Base-by-base conservation (phyloP, 176 grass and related monocot genomes). In the Triticum timopheevii region DNA sequence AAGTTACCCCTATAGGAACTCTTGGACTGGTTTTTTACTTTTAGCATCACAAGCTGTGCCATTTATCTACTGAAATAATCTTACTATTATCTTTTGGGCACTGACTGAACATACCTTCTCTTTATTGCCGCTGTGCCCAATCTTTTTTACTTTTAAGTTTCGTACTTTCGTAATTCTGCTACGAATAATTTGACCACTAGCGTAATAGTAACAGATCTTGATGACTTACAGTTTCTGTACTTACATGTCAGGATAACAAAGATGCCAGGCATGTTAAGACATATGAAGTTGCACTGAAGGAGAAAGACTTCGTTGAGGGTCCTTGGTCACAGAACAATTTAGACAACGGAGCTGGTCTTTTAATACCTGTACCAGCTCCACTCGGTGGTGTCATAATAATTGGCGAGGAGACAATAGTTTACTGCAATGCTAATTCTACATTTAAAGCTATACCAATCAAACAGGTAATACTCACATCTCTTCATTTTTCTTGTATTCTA, bases 381-480 rank as follows among this genome's bases (percentile, higher is more conserved):
- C 91, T 94, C 77, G 93, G 96, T 34, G 96, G 96, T 74, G 96
- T 98, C 12, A 96, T 98, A 88, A 98, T 98, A 54, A 94, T 98
- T 42, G 96, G 96, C 15, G 93, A 98, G 87, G 93, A 99, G 85
- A 96, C 94, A 70, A 93, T 96, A 65, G 97, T 99, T 71, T 99
- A 99, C 85, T 96, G 92, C 83, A 99, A 90, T 80, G 94, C 89
- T 45, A 89, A 87, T 84, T 50, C 90, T 85, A 86, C 87, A 79
- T 99, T 96, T 92, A 96, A 87, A 96, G 97, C 97, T 80, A 99
- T 99, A 88, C 97, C 97, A 85, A 96, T 96, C 47, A 99, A 93
- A 89, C 92, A 91, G 30, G 97, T 96, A 91, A 71, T 49, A 65
- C 50, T 64, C 39, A 77, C 12, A 84, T 62, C 61, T 72, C 19